Evolutionary conservation across 352 stramenopile genomes (phyloP).

Genomic region (Phytopythium chamaehyphon): DNA sequence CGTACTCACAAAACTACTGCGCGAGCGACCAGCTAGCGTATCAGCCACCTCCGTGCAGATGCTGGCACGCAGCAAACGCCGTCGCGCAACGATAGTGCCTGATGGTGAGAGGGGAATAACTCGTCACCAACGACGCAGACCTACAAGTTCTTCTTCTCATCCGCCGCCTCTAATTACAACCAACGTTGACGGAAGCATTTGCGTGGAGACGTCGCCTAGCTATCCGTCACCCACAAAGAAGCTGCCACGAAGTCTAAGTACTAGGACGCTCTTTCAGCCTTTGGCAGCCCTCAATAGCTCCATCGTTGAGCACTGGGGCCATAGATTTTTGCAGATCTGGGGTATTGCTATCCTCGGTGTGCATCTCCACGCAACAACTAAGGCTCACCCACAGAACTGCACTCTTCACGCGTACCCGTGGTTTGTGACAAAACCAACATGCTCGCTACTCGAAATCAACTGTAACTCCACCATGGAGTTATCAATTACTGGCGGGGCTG

Average conservation of each 20-base stretch:
- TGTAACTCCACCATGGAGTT: slow-evolving; percentile 13
- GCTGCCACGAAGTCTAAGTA: not conserved
- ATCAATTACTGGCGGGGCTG: not conserved
- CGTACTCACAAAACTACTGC: slow-evolving; percentile 13
- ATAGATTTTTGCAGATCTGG: slow-evolving; percentile 11
- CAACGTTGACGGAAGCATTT: not conserved
- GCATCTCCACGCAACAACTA: slow-evolving; percentile 7
- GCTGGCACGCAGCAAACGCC: not conserved
- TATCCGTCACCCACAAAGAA: not conserved
- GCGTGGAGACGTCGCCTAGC: not conserved
- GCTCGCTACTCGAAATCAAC: slow-evolving; percentile 18
- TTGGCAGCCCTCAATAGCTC: slow-evolving; percentile 1
- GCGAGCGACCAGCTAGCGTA: slow-evolving; percentile 3
- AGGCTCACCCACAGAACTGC: slow-evolving; percentile 7
- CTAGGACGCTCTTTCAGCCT: not conserved
- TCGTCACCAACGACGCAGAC: not conserved
- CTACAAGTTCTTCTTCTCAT: not conserved
- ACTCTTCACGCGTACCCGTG: slow-evolving; percentile 16
- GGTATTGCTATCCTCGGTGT: slow-evolving; percentile 9
- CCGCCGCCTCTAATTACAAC: not conserved
- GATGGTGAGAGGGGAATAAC: not conserved
- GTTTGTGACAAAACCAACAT: slow-evolving; percentile 19
- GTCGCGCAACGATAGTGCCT: not conserved
- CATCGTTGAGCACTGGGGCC: not conserved
- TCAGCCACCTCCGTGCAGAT: slow-evolving; percentile 1